Percentiles rank a stretch among this genome's conserved stretches.
Evolutionary conservation across 495 filamentous ascomycete species (phyloP).

Genomic region (Xylaria telfairii): DNA sequence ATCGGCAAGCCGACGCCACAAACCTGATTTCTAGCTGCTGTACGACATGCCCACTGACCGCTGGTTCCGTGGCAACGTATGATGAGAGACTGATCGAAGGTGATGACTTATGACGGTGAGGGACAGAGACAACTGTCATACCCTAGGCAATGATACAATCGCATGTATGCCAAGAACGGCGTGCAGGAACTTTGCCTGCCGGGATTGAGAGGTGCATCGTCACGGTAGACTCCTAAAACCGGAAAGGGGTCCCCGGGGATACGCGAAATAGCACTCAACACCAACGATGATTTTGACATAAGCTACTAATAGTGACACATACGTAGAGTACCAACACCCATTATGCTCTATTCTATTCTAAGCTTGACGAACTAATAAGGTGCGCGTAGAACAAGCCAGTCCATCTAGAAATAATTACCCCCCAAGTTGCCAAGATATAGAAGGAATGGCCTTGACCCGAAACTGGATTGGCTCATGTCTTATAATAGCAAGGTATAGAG

Average conservation of each 20-base stretch:
- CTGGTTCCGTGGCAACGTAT: not conserved
- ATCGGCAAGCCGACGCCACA: not conserved
- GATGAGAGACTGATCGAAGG: not conserved
- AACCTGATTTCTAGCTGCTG: not conserved
- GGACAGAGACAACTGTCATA: not conserved
- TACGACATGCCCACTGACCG: not conserved
- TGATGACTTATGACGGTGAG: not conserved
- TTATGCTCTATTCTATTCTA: not conserved
- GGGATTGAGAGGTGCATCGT: not conserved
- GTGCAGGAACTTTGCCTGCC: constrained; percentile 10
- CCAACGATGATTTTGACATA: not conserved
- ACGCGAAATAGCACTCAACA: no score
- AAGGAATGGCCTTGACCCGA: not conserved
- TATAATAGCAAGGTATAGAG: not conserved
- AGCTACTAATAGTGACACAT: not conserved
- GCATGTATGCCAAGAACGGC: not conserved
- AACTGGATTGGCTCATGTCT: not conserved
- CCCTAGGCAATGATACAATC: not conserved
- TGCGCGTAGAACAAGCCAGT: not conserved
- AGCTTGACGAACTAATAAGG: not conserved
- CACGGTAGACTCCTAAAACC: not conserved
- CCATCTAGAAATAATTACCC: not conserved
- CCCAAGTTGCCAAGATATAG: not conserved
- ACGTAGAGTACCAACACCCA: not conserved
- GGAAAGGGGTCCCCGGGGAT: no score